Base-by-base conservation (phyloP, 2,329 filamentous ascomycete species). In the Rhinocladiella mackenziei region DNA sequence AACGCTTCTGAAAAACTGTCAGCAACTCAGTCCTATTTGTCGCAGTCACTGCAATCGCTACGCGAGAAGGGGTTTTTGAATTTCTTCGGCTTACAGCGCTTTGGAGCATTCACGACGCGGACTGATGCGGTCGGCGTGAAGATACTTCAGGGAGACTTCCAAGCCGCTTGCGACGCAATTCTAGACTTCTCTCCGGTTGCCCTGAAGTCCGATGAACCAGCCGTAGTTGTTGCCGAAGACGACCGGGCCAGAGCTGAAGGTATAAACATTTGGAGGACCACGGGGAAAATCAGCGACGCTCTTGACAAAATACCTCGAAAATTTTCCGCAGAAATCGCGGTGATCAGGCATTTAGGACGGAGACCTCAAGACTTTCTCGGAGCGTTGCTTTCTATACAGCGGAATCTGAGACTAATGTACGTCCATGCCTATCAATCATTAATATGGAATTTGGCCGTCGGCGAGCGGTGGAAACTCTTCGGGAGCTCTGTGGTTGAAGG, bases 11-110 rank as follows among this genome's bases (percentile, higher is more conserved):
- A 64, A 48, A 68, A 65, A 19, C 44, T 69, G 2, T 58, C 61
- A 2, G 10, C 73, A 61, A 43, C 63, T 66, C 54, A 66, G 62
- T 71, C 4, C 69, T 78, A 22, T 70, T 87, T 50, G 60, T 74
- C 50, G 60, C 72, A 50, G 74, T 59, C 86, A 1, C 69, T 95
- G 38, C 70, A 76, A 30, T 78, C 83, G 51, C 78, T 97, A 55
- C 72, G 76, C 42, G 68, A 80, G 31, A 76, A 83, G 32, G 92
- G 92, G 2, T 98, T 94, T 72, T 82, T 98, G 66, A 98, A 98
- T 67, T 98, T 97, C 69, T 98, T 89, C 60, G 92, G 92, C 6
- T 80, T 97, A n/a, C 92, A 98, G 67, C 82, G 92, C 17, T 98
- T 98, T 58, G 92, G 92, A 19, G 91, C 89, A 0, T 91, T 92